Conservation (phyloP, 805 yeast species). For the Gaillardinia entomophila region DNA sequence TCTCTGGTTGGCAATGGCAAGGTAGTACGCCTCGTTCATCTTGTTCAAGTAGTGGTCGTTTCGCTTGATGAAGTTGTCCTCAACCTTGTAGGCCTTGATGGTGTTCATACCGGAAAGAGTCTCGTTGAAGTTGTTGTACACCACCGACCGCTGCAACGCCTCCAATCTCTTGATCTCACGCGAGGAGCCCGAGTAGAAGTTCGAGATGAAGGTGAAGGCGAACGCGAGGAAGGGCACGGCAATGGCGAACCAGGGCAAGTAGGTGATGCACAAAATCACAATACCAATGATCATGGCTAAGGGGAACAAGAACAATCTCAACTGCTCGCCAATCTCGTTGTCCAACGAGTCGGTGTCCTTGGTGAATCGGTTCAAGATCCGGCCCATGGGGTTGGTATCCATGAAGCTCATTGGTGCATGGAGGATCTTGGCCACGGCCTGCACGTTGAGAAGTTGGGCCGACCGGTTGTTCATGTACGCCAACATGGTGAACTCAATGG, state of each 20-base stretch:
- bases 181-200: conserved; percentile 43
- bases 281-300: conserved; percentile 21
- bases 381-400: conserved; percentile 39
- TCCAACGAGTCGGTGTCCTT: conserved; percentile 43
- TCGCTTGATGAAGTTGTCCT: conserved; percentile 28
- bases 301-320: conserved; percentile 35
- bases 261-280: conserved; percentile 41
- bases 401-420: conserved; percentile 40
- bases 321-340: conserved; percentile 39
- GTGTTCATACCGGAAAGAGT: conserved; percentile 43
- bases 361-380: conserved; percentile 40
- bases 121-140: conserved; percentile 46
- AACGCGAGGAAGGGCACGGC: conserved; percentile 47
- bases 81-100: conserved; percentile 38
- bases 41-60: conserved; percentile 38
- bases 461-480: conserved; percentile 37
- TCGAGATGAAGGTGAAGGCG: conserved; percentile 31
- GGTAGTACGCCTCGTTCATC: conserved; percentile 49
- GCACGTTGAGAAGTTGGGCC: conserved; percentile 30
- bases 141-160: conserved; percentile 42
- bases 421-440: conserved; percentile 31
- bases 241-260: conserved; percentile 51
- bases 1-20: conserved; percentile 52
- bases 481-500: conserved; percentile 34
- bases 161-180: conserved; percentile 46